Evolutionary conservation across 176 grass and related monocot species (phyloP), one percentile per base, ranked within the genome.

Genomic region (Alopecurus myosuroides): DNA sequence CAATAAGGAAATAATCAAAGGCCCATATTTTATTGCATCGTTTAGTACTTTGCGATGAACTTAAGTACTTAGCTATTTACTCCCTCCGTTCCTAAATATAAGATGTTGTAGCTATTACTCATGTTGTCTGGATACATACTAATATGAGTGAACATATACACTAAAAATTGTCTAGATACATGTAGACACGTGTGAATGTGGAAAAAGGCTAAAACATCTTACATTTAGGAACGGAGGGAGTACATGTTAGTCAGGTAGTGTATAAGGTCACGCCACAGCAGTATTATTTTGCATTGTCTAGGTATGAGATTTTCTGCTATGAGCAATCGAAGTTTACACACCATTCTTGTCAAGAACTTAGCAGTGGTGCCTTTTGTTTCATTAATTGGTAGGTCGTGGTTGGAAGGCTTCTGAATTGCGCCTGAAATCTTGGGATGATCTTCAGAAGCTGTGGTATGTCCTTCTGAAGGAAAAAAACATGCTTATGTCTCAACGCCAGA

Each of bases 381-480:
- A 36, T 70, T 80, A 50, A 57, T 90, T 62, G 23, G 20, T 40
- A 95, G 97, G 97, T 68, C 89, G 97, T 58, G 84, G 95, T 30
- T 98, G 95, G 95, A 98, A 98, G 89, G 97, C 97, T 63, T 94
- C 55, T 71, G 97, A 98, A 42, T 75, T 98, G 40, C 91, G 93
- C n/a, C 69, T 98, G 14, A 98, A 98, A 80, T 98, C 97, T 23
- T 98, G 97, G 97, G 97, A 95, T 78, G 93, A 94, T 70, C 92
- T 98, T 84, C 83, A 98, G 11, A 98, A 98, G 84, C 57, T 98
- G n/a, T 98, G 97, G 93, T 95, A 87, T 63, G 97, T 95, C 33
- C 87, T 98, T 70, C 70, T 94, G 18, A 98, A 98, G 85, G 97
- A 98, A 86, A 98, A 98, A 78, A 95, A 98, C 85, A 88, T 98